Evolutionary conservation across 495 filamentous ascomycete species (phyloP).

Genomic region (Sabuloglossum arenarium): DNA sequence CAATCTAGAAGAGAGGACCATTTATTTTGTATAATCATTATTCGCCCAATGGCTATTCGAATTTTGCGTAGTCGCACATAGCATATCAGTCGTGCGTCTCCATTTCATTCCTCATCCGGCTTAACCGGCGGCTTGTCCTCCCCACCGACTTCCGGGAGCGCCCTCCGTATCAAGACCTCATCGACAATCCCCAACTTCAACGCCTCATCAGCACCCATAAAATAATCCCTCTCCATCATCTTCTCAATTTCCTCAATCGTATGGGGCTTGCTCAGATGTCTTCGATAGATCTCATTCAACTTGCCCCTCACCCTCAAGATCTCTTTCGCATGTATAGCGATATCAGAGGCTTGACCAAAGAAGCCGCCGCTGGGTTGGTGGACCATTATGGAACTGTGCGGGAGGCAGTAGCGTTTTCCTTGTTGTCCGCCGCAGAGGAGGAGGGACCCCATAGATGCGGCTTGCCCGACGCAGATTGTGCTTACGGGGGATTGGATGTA

Average conservation of each 20-base stretch:
- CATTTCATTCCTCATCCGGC: neutral
- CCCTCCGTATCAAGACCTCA: constrained; percentile 49
- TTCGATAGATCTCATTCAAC: constrained; percentile 75
- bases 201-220: constrained; percentile 75
- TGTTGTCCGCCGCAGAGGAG: constrained; percentile 68
- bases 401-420: constrained; percentile 74
- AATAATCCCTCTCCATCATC: constrained; percentile 92
- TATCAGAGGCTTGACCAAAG: constrained; percentile 73
- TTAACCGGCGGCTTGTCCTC: neutral
- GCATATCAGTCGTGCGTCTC: neutral
- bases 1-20: too few species aligned
- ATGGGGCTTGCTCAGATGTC: constrained; percentile 61
- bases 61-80: neutral
- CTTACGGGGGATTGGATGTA: constrained; percentile 85
- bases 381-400: constrained; percentile 87
- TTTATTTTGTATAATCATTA: neutral
- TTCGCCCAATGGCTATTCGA: neutral
- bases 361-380: constrained; percentile 91
- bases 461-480: constrained; percentile 89
- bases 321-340: constrained; percentile 92
- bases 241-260: constrained; percentile 66
- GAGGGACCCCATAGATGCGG: constrained; percentile 83
- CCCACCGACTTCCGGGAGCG: neutral
- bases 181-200: constrained; percentile 80
- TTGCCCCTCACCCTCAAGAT: constrained; percentile 70